A percentile compares a stretch with the other conserved stretches of the same genome.
Evolutionary conservation across 345 rosid species (phyloP).

Genomic region (Noccaea bulbosa): DNA sequence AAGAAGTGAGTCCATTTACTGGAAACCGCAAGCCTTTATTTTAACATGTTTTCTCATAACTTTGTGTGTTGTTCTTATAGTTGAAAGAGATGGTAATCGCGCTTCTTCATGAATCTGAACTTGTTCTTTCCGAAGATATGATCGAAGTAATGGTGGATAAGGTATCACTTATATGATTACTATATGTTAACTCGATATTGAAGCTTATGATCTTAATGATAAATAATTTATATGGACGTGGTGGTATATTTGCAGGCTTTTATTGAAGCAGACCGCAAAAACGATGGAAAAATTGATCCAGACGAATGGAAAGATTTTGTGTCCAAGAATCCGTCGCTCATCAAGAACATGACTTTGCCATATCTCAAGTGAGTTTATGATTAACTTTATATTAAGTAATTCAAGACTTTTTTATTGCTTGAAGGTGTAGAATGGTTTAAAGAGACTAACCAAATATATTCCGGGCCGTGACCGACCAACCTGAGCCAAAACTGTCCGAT

Average conservation of each 20-base stretch:
- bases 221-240: neutral
- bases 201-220: neutral
- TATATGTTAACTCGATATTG: neutral
- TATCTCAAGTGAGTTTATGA: conserved; percentile 71
- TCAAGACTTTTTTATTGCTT: neutral
- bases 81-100: conserved; percentile 95
- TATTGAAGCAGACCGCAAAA: conserved; percentile 64
- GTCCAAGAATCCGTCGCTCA: conserved; percentile 69
- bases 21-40: neutral
- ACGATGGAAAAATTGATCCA: conserved; percentile 78
- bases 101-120: conserved; percentile 85
- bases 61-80: conserved; percentile 41
- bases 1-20: conserved; percentile 62
- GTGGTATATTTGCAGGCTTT: conserved; percentile 57
- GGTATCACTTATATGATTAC: conserved; percentile 44
- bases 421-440: neutral
- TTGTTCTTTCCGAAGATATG: conserved; percentile 64
- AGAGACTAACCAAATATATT: neutral
- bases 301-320: conserved; percentile 93
- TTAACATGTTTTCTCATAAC: neutral
- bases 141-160: conserved; percentile 77
- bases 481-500: neutral
- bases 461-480: too few relatives aligned
- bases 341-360: conserved; percentile 95
- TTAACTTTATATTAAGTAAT: neutral